phyloP scores from a whole-genome alignment of 352 stramenopile genomes.

The Phytophthora sp. region DNA sequence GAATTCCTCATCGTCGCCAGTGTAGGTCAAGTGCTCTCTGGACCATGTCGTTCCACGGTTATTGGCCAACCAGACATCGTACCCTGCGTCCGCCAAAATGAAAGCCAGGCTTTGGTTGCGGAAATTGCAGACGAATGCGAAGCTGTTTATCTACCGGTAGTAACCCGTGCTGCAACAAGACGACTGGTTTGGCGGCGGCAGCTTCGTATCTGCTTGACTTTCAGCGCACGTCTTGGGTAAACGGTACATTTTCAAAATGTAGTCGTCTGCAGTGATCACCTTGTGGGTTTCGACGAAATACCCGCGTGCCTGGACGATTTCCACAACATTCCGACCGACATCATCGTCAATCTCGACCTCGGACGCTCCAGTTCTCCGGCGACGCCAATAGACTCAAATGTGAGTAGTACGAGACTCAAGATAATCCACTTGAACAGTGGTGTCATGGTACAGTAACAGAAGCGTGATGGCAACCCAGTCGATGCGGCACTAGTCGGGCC shows the following conservation, averaged over 20 bases:
- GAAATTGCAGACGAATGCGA: constrained; percentile 57
- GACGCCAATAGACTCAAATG: not conserved
- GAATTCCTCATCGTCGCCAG: constrained; percentile 42
- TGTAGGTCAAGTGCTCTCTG: constrained; percentile 49
- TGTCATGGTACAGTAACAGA: constrained; percentile 8
- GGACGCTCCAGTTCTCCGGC: constrained; percentile 12
- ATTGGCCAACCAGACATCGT: constrained; percentile 64
- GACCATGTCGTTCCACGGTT: constrained; percentile 70
- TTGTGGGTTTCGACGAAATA: constrained; percentile 56
- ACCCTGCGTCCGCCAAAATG: constrained; percentile 54
- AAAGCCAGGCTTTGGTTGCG: constrained; percentile 59
- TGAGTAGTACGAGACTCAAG: constrained; percentile 9
- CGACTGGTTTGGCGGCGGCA: constrained; percentile 43
- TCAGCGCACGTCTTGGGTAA: constrained; percentile 51
- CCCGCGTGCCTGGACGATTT: constrained; percentile 42
- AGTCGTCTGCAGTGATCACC: constrained; percentile 52
- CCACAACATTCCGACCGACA: constrained; percentile 30
- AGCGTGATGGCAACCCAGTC: not conserved
- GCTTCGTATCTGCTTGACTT: constrained; percentile 24
- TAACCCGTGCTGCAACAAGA: constrained; percentile 59
- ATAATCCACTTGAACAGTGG: not conserved
- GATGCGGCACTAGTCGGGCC: not conserved
- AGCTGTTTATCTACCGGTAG: constrained; percentile 61
- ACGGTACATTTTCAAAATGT: constrained; percentile 64
- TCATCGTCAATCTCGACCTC: constrained; percentile 35